A percentile compares a stretch with the other conserved stretches of the same genome.
phyloP scores from a whole-genome alignment of 495 filamentous ascomycete species.

The Jackrogersella multiformis region DNA sequence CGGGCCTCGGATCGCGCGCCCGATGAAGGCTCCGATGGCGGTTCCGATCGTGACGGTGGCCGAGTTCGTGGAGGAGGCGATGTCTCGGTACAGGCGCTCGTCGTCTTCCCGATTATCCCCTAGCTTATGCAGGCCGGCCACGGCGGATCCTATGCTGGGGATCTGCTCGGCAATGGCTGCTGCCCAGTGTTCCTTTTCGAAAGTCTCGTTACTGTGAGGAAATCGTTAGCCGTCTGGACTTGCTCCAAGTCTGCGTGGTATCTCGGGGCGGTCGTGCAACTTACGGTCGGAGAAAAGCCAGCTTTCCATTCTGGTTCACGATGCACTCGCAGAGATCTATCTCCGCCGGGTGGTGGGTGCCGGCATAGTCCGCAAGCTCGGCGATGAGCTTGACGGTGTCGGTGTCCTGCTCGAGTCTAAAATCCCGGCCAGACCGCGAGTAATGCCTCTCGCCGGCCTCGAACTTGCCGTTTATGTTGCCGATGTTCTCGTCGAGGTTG shows the following conservation, averaged over 20 bases:
- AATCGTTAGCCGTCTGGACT: conserved; percentile 17
- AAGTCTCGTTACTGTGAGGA: conserved; percentile 11
- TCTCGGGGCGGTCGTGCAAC: neutral
- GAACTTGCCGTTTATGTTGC: conserved; percentile 35
- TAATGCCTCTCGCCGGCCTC: conserved; percentile 23
- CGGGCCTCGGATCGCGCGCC: conserved; percentile 23
- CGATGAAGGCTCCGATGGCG: conserved; percentile 29
- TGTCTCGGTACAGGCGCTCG: conserved; percentile 24
- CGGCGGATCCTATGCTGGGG: conserved; percentile 22
- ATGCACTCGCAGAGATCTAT: conserved; percentile 23
- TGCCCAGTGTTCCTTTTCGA: conserved; percentile 20
- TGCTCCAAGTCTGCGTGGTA: neutral
- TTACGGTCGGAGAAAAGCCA: conserved; percentile 24
- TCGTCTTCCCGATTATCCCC: conserved; percentile 3
- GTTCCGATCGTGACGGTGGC: conserved; percentile 10
- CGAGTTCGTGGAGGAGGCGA: conserved; percentile 25
- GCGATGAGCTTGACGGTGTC: conserved; percentile 20
- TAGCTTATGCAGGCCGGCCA: conserved; percentile 12
- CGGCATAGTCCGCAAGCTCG: conserved; percentile 27
- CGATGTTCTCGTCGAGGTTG: conserved; percentile 34
- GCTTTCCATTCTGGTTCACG: conserved; percentile 26
- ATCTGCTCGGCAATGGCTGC: conserved; percentile 19
- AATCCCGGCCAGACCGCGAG: conserved; percentile 26
- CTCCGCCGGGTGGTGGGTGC: conserved; percentile 24
- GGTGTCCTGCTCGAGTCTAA: conserved; percentile 18